Evolutionary conservation across 495 filamentous ascomycete species (phyloP).

Genomic region (Apodospora peruviana): DNA sequence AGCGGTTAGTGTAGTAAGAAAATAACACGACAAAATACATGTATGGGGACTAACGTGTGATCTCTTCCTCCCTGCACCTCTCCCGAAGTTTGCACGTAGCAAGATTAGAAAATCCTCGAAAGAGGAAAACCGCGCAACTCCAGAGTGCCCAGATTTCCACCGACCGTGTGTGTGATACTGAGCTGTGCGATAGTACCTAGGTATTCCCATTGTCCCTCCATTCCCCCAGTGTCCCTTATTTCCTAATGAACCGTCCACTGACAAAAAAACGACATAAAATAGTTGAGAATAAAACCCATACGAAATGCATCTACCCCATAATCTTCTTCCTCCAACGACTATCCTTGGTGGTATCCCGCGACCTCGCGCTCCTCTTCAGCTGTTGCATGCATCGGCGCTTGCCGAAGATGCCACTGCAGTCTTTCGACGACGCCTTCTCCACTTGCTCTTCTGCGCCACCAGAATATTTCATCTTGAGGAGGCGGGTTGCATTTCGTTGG

Average conservation of each 20-base stretch:
- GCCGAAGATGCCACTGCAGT: conserved; percentile 1
- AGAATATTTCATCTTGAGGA: conserved; percentile 25
- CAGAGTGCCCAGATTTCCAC: too few relatives aligned
- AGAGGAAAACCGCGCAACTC: too few relatives aligned
- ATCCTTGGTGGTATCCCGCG: not conserved
- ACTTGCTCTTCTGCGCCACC: conserved; percentile 4
- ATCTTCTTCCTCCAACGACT: conserved; percentile 19
- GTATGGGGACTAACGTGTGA: too few relatives aligned
- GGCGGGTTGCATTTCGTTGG: conserved; percentile 29
- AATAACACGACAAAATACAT: too few relatives aligned
- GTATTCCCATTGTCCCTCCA: too few relatives aligned
- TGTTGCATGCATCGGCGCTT: conserved; percentile 1
- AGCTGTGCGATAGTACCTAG: too few relatives aligned
- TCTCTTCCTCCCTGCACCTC: too few relatives aligned
- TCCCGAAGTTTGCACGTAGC: too few relatives aligned
- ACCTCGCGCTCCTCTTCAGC: not conserved
- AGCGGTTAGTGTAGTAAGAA: too few relatives aligned
- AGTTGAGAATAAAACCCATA: not conserved
- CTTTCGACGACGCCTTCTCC: conserved; percentile 1
- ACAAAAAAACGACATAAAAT: conserved; percentile 1
- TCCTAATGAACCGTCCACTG: conserved; percentile 2
- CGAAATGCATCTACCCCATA: conserved; percentile 2
- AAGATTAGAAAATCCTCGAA: too few relatives aligned
- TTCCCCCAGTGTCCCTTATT: not conserved
- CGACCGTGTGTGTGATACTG: too few relatives aligned